Base-by-base conservation (phyloP, 768 basidiomycete genomes). In the Boletus coccyginus region DNA sequence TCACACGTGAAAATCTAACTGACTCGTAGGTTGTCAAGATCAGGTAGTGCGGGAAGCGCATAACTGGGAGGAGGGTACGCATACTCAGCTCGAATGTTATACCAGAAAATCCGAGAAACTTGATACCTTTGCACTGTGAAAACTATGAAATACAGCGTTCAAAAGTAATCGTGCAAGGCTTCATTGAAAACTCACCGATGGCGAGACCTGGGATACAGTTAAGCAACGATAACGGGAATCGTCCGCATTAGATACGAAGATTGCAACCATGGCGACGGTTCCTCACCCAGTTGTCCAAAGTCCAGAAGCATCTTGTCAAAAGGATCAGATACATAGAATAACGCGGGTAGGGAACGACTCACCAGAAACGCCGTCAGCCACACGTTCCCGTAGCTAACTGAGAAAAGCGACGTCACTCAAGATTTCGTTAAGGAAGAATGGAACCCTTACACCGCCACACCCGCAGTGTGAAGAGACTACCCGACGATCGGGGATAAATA, bases 361-460 rank as follows among this genome's bases (percentile, higher is more conserved):
- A 85, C 82, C 50, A 86, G 76, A 29, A 66, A 41, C 0, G 67
- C 73, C 7, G 82, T 82, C 24, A 84, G 66, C 40, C 62, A 67
- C 11, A 77, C 53, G 57, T 85, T 85, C 35, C 75, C 72, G 41
- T 81, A 73, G 70, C 84, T 85, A 62, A 86, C 84, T 86, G 56
- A 32, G 51, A 46, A 47, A n/a, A 33, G 3, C 19, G 31, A 21
- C 29, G 52, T 29, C 27, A 39, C 8, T 39, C 3, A 32, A 31
- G 14, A n/a, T 39, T 41, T 33, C 12, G 35, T 38, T 19, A 39
- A 11, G 8, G 17, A 48, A 16, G 9, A 55, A n/a, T 65, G 46
- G 29, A 72, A 61, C 50, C 14, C 70, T 56, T 67, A 85, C 84
- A 86, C 68, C 83, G 70, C 83, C 83, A 86, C 13, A 86, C 84